Conservation (phyloP, 2,329 filamentous ascomycete species). For the Cercospora citrullina region DNA sequence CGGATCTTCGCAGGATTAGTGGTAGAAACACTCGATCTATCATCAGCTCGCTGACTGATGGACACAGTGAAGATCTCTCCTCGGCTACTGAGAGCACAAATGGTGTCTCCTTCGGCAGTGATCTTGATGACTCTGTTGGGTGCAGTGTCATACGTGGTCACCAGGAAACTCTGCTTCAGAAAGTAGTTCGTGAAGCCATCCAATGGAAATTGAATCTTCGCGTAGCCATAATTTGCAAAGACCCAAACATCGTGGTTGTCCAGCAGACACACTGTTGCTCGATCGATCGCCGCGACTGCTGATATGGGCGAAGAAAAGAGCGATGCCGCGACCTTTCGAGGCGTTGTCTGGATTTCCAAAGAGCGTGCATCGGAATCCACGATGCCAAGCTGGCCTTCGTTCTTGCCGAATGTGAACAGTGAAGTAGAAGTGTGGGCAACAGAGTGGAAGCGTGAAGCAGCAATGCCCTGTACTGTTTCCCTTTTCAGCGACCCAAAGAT, state of each 20-base stretch:
- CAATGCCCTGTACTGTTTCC: conserved; percentile 75
- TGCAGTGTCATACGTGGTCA: conserved; percentile 63
- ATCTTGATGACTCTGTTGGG: conserved; percentile 73
- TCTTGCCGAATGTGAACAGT: conserved; percentile 92
- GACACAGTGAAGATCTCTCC: conserved; percentile 88
- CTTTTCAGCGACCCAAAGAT: conserved; percentile 91
- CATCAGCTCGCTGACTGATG: conserved; percentile 68
- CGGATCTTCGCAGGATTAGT: conserved; percentile 91
- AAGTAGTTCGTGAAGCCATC: conserved; percentile 71
- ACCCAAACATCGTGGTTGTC: conserved; percentile 88
- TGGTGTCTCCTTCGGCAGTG: conserved; percentile 83
- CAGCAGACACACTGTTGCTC: conserved; percentile 80
- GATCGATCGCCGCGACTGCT: conserved; percentile 84
- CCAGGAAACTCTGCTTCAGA: conserved; percentile 64
- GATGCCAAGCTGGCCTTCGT: conserved; percentile 87
- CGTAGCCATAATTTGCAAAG: conserved; percentile 94
- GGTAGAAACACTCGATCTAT: conserved; percentile 66
- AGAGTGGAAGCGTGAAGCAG: conserved; percentile 88
- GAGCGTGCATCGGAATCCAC: conserved; percentile 95
- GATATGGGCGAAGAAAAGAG: conserved; percentile 71
- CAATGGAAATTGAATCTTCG: conserved; percentile 80
- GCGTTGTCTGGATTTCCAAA: conserved; percentile 76
- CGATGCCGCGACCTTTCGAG: conserved; percentile 84
- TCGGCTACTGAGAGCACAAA: conserved; percentile 79
- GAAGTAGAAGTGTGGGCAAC: conserved; percentile 80